Percentiles rank a stretch among this genome's conserved stretches.
phyloP scores from a whole-genome alignment of 1,284 basidiomycete genomes.

The Fistulinella cinereoalba region DNA sequence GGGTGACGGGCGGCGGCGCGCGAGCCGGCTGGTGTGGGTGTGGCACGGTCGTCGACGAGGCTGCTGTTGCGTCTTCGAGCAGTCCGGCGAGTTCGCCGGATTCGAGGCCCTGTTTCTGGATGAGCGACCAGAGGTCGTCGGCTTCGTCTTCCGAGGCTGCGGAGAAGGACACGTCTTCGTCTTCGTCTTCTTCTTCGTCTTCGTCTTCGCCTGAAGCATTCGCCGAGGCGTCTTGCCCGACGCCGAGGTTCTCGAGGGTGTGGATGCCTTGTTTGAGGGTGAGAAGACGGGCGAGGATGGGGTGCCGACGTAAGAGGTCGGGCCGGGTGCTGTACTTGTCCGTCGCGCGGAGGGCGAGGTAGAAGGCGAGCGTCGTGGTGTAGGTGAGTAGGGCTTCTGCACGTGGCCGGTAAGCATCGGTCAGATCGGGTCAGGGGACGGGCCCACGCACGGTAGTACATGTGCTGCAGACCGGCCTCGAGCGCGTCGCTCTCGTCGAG shows the following conservation, averaged over 20 bases:
- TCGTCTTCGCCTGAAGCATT: slow-evolving; percentile 50
- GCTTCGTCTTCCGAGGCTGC: slow-evolving; percentile 17
- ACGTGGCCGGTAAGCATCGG: slow-evolving; percentile 8
- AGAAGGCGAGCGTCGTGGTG: slow-evolving; percentile 88
- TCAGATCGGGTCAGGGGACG: not conserved
- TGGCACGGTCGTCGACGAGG: no score
- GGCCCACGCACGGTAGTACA: slow-evolving; percentile 71
- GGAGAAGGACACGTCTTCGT: no score
- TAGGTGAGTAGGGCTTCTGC: slow-evolving; percentile 89
- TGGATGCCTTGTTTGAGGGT: slow-evolving; percentile 82
- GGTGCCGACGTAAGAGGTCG: slow-evolving; percentile 67
- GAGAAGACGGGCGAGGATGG: slow-evolving; percentile 80
- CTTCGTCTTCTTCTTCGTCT: slow-evolving; percentile 36
- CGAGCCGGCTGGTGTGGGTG: no score
- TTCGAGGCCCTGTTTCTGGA: slow-evolving; percentile 39
- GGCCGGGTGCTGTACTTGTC: slow-evolving; percentile 62
- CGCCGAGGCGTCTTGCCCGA: slow-evolving; percentile 61
- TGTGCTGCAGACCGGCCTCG: slow-evolving; percentile 64
- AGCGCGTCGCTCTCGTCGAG: slow-evolving; percentile 49
- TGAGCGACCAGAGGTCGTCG: slow-evolving; percentile 31
- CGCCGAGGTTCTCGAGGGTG: slow-evolving; percentile 73
- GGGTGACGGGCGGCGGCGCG: no score
- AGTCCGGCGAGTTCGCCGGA: slow-evolving; percentile 55
- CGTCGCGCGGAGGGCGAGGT: slow-evolving; percentile 80
- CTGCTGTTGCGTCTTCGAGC: slow-evolving; percentile 53